These are phyloP conservation scores for Nakaseomyces uthaithaninus DNA, from an alignment of 1,139 yeast genomes.

Conservation along the genomic window DNA sequence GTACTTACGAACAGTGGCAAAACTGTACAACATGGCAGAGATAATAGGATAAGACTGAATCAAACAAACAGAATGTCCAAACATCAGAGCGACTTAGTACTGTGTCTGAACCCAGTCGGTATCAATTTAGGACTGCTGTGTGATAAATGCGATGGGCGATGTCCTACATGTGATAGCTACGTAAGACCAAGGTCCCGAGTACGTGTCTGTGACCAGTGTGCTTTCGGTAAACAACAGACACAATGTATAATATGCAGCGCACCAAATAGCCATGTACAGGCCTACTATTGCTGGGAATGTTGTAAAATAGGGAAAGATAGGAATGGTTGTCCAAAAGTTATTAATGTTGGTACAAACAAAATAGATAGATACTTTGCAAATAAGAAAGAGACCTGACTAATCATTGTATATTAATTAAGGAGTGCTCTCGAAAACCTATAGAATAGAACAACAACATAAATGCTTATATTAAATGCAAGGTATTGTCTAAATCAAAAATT, in stretches of 20 bases:
- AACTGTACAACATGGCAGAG: too few species aligned
- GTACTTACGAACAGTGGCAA: too few species aligned
- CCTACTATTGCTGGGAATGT: conserved; percentile 83
- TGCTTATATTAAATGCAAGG: too few species aligned
- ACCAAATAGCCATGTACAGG: conserved; percentile 47
- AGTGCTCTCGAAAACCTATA: too few species aligned
- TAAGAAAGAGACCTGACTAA: conserved; percentile 17
- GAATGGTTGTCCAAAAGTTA: conserved; percentile 87
- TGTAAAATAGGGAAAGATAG: conserved; percentile 71
- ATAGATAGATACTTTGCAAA: conserved; percentile 62
- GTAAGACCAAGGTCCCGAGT: conserved; percentile 71
- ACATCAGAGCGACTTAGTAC: conserved; percentile 79
- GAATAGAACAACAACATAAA: too few species aligned
- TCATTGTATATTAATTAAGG: not conserved
- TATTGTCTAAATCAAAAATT: too few species aligned
- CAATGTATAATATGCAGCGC: conserved; percentile 70
- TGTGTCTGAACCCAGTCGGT: conserved; percentile 86
- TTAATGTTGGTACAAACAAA: conserved; percentile 70
- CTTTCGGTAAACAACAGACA: conserved; percentile 56
- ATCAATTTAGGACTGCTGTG: conserved; percentile 62
- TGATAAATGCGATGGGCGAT: conserved; percentile 80
- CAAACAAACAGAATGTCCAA: conserved; percentile 69
- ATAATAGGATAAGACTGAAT: not conserved
- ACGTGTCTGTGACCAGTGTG: conserved; percentile 77
- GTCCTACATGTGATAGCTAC: conserved; percentile 84